Percentiles rank a stretch among this genome's conserved stretches.
These are phyloP conservation scores for Babesia bigemina DNA, from an alignment of 169 alveolate genomes.

Conservation along the genomic window DNA sequence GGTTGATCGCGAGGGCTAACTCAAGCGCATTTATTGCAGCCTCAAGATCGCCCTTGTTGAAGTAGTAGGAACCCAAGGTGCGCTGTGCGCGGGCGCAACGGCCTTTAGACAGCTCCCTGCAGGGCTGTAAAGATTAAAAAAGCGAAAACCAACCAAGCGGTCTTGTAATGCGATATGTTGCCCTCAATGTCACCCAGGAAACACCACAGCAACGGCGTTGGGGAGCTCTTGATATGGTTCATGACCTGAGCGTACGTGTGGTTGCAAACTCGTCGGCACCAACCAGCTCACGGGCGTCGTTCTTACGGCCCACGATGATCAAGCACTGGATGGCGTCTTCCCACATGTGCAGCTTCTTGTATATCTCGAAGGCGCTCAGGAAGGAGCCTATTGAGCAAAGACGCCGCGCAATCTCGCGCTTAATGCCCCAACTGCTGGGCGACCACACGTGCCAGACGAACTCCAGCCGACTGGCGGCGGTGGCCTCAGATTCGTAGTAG, in stretches of 20 bases:
- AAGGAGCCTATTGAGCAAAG: constrained; percentile 75
- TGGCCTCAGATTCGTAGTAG: constrained; percentile 50
- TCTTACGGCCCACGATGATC: constrained; percentile 71
- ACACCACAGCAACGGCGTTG: constrained; percentile 72
- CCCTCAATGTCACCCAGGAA: constrained; percentile 69
- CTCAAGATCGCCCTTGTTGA: constrained; percentile 53
- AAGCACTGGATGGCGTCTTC: constrained; percentile 80
- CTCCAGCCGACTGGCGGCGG: constrained; percentile 57
- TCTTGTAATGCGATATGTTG: constrained; percentile 62
- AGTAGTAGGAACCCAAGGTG: constrained; percentile 73
- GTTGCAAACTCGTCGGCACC: not conserved
- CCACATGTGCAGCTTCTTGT: constrained; percentile 77
- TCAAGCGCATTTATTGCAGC: constrained; percentile 67
- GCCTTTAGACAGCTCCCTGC: constrained; percentile 60
- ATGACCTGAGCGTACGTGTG: constrained; percentile 21
- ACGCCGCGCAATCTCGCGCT: constrained; percentile 66
- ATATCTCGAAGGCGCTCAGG: constrained; percentile 72
- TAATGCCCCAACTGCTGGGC: constrained; percentile 76
- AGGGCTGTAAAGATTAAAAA: not conserved
- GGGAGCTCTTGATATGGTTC: constrained; percentile 49
- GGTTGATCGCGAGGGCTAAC: constrained; percentile 70
- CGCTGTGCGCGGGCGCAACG: constrained; percentile 78
- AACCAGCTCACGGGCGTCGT: constrained; percentile 77
- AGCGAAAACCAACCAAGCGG: constrained; percentile 64
- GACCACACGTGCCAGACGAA: constrained; percentile 69